phyloP scores from a whole-genome alignment of 2,329 filamentous ascomycete species.

The Aspergillus texensis region DNA sequence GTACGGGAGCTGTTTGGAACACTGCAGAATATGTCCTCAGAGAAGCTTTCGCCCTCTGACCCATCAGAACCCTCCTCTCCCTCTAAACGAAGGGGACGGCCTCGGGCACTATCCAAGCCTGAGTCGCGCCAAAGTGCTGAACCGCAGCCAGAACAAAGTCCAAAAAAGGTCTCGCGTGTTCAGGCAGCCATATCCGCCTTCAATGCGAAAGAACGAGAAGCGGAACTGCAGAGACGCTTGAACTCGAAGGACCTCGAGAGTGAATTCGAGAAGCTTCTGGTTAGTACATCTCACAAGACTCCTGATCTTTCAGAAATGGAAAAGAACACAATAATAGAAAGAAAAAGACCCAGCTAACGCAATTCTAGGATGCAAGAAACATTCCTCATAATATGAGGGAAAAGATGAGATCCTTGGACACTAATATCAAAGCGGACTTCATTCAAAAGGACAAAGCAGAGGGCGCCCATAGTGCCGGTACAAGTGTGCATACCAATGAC shows the following conservation, averaged over 20 bases:
- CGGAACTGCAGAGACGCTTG: conserved; percentile 46
- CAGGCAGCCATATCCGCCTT: conserved; percentile 67
- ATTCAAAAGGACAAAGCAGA: conserved; percentile 85
- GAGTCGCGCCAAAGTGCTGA: conserved; percentile 36
- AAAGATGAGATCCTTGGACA: conserved; percentile 88
- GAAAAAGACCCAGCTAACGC: conserved; percentile 9
- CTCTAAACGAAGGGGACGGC: conserved; percentile 21
- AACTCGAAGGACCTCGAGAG: conserved; percentile 61
- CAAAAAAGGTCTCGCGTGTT: conserved; percentile 58
- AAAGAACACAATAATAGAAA: not conserved
- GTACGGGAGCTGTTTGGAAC: conserved; percentile 38
- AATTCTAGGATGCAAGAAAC: conserved; percentile 76
- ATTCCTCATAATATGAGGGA: conserved; percentile 92
- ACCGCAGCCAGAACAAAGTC: conserved; percentile 33
- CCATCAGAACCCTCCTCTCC: conserved; percentile 19
- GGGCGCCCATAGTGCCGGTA: conserved; percentile 54
- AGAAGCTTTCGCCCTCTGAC: conserved; percentile 21
- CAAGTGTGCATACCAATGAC: conserved; percentile 27
- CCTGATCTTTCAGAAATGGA: not conserved
- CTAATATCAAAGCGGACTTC: conserved; percentile 93
- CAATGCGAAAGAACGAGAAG: conserved; percentile 57
- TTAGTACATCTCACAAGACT: conserved; percentile 38
- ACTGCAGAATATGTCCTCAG: conserved; percentile 29
- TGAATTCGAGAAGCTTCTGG: conserved; percentile 64
- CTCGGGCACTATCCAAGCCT: conserved; percentile 34